phyloP scores from a whole-genome alignment of 768 basidiomycete species.

The Atractiella rhizophila region DNA sequence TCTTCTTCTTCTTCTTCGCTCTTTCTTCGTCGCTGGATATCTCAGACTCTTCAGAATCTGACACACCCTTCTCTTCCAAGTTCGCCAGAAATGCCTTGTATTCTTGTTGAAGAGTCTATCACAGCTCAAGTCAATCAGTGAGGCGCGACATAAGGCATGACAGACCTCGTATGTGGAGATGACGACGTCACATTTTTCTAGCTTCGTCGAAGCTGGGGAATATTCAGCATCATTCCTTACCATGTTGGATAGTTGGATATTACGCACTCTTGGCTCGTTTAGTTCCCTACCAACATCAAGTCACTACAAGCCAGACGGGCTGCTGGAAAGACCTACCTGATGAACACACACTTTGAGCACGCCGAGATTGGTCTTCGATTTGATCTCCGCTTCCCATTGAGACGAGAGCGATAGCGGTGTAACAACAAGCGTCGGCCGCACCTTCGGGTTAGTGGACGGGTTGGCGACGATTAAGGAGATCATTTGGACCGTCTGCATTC shows the following conservation, averaged over 20 bases:
- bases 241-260: neutral
- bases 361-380: slow-evolving; percentile 33
- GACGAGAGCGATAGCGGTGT: slow-evolving; percentile 64
- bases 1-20: slow-evolving; percentile 25
- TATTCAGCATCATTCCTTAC: neutral
- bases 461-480: slow-evolving; percentile 60
- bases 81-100: too few relatives aligned
- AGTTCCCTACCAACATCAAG: too few relatives aligned
- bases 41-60: slow-evolving; percentile 23
- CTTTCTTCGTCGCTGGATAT: slow-evolving; percentile 29
- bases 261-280: slow-evolving; percentile 39
- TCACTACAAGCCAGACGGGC: too few relatives aligned
- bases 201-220: slow-evolving; percentile 13
- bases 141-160: too few relatives aligned
- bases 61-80: slow-evolving; percentile 16
- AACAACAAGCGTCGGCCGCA: slow-evolving; percentile 37
- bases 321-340: too few relatives aligned
- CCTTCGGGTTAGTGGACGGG: slow-evolving; percentile 39
- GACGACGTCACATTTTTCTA: slow-evolving; percentile 32
- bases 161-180: slow-evolving; percentile 68
- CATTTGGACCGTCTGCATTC: slow-evolving; percentile 52
- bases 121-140: slow-evolving; percentile 38
- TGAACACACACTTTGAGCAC: slow-evolving; percentile 50
- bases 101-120: slow-evolving; percentile 25
- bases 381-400: slow-evolving; percentile 74